Percentiles rank a stretch among this genome's conserved stretches.
Conservation (phyloP, 495 filamentous ascomycete species). For the Penicillium argentinense region DNA sequence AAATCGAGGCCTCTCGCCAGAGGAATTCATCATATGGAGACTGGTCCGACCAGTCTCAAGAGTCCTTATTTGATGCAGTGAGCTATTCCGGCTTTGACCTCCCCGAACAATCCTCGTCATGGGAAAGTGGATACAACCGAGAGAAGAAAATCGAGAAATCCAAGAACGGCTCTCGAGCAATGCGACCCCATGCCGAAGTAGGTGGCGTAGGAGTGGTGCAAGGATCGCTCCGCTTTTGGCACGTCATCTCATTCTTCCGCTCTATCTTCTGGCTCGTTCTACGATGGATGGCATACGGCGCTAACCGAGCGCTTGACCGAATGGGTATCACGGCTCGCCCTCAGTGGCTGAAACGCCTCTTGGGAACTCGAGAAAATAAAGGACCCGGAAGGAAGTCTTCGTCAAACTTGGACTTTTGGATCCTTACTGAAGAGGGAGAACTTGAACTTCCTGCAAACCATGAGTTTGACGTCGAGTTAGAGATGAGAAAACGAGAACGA, state of each 20-base stretch:
- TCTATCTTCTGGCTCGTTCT: slow-evolving; percentile 67
- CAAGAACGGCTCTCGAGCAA: slow-evolving; percentile 42
- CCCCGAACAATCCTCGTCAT: slow-evolving; percentile 26
- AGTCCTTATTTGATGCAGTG: slow-evolving; percentile 27
- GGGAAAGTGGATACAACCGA: slow-evolving; percentile 65
- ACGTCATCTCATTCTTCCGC: slow-evolving; percentile 71
- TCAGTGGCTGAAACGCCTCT: slow-evolving; percentile 53
- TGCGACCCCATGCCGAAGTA: slow-evolving; percentile 38
- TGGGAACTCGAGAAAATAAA: slow-evolving; percentile 22
- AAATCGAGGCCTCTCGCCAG: slow-evolving; percentile 46
- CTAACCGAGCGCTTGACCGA: slow-evolving; percentile 54
- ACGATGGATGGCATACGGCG: slow-evolving; percentile 55
- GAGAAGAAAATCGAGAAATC: slow-evolving; percentile 59
- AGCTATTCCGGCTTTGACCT: slow-evolving; percentile 36
- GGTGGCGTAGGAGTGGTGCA: slow-evolving; percentile 78
- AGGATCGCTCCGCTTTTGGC: slow-evolving; percentile 67
- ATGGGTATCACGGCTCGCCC: slow-evolving; percentile 65
- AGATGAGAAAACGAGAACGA: slow-evolving; percentile 60
- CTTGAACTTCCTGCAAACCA: slow-evolving; percentile 56
- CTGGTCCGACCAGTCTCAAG: slow-evolving; percentile 33
- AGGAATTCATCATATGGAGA: slow-evolving; percentile 16
- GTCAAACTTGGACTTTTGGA: slow-evolving; percentile 57
- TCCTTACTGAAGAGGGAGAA: slow-evolving; percentile 54
- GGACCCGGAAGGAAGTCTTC: slow-evolving; percentile 12
- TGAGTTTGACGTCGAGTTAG: slow-evolving; percentile 74